These are phyloP conservation scores for Salix caprea DNA, from an alignment of 345 rosid species.

Conservation along the genomic window DNA sequence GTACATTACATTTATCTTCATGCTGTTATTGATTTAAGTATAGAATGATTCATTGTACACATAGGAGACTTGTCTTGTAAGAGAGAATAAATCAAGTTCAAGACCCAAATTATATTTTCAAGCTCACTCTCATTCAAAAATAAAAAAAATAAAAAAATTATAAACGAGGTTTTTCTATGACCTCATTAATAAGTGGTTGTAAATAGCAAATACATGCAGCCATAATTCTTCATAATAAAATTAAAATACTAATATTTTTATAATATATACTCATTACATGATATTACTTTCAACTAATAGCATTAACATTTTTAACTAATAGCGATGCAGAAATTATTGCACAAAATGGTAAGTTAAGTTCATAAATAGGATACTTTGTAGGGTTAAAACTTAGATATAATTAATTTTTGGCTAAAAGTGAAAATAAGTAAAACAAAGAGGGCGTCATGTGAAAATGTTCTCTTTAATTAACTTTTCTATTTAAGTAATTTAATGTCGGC, in stretches of 20 bases:
- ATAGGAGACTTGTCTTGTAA: not conserved
- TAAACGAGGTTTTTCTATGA: not conserved
- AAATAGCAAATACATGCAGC: too few relatives aligned
- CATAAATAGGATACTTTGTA: not conserved
- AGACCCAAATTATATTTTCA: not conserved
- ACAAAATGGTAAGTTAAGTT: not conserved
- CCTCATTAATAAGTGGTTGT: too few relatives aligned
- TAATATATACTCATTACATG: too few relatives aligned
- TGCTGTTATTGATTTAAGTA: too few relatives aligned
- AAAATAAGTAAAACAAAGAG: not conserved
- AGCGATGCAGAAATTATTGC: not conserved
- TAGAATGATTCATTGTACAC: too few relatives aligned
- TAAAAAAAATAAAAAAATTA: not conserved
- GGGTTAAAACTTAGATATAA: not conserved
- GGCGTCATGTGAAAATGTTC: not conserved
- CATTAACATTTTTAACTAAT: too few relatives aligned
- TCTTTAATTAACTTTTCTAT: not conserved
- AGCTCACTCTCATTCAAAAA: not conserved
- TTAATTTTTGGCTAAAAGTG: not conserved
- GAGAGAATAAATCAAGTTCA: not conserved
- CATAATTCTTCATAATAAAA: too few relatives aligned
- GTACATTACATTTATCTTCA: too few relatives aligned
- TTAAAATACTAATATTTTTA: too few relatives aligned
- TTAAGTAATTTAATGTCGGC: constrained; percentile 35
- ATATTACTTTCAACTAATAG: too few relatives aligned